A percentile compares a stretch with the other conserved stretches of the same genome.
Conservation (phyloP, 345 rosid genomes). For the Clausena lansium region DNA sequence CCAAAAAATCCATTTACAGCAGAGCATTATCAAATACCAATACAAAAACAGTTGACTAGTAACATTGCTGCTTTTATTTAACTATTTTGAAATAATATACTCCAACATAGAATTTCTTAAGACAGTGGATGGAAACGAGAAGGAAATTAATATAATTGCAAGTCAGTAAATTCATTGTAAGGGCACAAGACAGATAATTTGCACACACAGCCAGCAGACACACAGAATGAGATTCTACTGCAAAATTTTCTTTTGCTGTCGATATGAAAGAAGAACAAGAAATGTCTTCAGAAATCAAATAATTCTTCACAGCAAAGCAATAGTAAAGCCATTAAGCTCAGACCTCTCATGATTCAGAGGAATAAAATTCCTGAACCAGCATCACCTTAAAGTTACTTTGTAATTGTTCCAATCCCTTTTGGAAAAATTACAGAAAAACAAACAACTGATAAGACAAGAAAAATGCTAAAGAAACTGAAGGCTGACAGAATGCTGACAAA, state of each 20-base stretch:
- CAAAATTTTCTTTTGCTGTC: neutral
- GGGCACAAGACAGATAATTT: neutral
- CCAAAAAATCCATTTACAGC: neutral
- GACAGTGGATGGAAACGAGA: neutral
- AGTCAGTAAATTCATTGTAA: neutral
- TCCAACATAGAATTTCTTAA: neutral
- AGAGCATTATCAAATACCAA: neutral
- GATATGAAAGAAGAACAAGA: neutral
- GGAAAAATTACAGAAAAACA: neutral
- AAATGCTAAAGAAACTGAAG: too few relatives aligned
- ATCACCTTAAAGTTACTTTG: neutral
- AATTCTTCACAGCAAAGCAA: constrained; percentile 1
- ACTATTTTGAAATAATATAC: neutral
- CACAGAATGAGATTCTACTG: neutral
- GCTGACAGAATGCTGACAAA: too few relatives aligned
- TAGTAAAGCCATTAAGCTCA: neutral
- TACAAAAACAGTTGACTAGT: neutral
- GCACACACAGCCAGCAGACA: neutral
- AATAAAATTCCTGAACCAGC: neutral
- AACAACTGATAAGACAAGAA: neutral
- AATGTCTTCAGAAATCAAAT: neutral
- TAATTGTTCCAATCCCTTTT: neutral
- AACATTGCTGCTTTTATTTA: neutral
- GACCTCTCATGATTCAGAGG: neutral
- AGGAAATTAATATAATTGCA: neutral